Percentiles rank a stretch among this genome's conserved stretches.
phyloP scores from a whole-genome alignment of 768 basidiomycete species.

The Phlegmacium glaucopus region DNA sequence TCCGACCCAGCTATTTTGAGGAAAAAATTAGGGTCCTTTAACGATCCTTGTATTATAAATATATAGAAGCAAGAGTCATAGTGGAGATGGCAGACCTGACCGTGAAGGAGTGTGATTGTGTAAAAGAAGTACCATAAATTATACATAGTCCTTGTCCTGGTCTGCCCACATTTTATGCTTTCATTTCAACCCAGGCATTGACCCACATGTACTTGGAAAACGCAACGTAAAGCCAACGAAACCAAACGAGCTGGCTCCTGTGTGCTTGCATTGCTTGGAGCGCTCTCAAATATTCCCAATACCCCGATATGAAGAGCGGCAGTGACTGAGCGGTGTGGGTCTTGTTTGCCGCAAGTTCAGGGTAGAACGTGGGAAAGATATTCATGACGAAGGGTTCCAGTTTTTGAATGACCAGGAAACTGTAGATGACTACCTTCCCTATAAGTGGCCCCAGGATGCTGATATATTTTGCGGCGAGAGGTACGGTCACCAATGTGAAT shows the following conservation, averaged over 20 bases:
- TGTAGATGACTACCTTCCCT: constrained; percentile 43
- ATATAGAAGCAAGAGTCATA: no score
- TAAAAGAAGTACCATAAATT: background rate
- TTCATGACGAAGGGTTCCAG: constrained; percentile 19
- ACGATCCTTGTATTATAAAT: no score
- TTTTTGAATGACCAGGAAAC: constrained; percentile 19
- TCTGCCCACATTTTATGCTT: constrained; percentile 22
- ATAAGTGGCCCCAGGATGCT: constrained; percentile 49
- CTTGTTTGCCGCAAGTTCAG: constrained; percentile 8
- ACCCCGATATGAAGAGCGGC: constrained; percentile 55
- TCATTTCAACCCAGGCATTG: constrained; percentile 71
- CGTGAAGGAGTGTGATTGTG: no score
- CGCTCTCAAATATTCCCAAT: constrained; percentile 51
- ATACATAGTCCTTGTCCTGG: background rate
- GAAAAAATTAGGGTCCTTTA: no score
- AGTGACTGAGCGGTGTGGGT: constrained; percentile 17
- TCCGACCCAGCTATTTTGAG: no score
- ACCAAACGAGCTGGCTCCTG: constrained; percentile 80
- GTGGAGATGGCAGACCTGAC: no score
- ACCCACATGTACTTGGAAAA: constrained; percentile 94
- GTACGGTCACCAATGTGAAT: constrained; percentile 60
- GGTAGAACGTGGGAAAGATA: constrained; percentile 13
- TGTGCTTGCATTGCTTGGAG: constrained; percentile 72
- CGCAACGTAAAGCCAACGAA: constrained; percentile 77
- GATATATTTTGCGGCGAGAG: constrained; percentile 57